Evolutionary conservation across 1,284 basidiomycete genomes (phyloP), one percentile per base, ranked within the genome.

Genomic region (Kalmanozyma brasiliensis): DNA sequence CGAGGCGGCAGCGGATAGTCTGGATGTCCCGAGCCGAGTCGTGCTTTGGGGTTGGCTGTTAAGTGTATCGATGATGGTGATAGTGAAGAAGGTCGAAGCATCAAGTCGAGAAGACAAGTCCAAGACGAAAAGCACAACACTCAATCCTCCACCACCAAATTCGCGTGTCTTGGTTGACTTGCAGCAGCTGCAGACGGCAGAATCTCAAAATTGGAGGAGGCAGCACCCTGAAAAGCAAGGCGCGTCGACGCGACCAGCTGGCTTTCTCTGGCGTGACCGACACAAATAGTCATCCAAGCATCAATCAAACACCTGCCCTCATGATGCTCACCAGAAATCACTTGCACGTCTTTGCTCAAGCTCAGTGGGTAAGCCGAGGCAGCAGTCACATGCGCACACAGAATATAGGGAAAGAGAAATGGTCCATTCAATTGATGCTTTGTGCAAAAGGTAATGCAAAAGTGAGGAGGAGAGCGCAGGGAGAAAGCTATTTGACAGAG

Each of bases 361-460:
- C n/a, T n/a, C n/a, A n/a, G n/a, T n/a, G n/a, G n/a, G n/a, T n/a
- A n/a, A n/a, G n/a, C n/a, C n/a, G n/a, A n/a, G n/a, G n/a, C n/a
- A n/a, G n/a, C n/a, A 36, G 1, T 33, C 33, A 10, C 46, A 42
- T 20, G n/a, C 7, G 5, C 11, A 24, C 10, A 13, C 5, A 34
- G 6, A 24, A 6, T 19, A 4, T 20, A 35, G 13, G 6, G 29
- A 43, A 24, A 26, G 22, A 55, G 35, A 49, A 30, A 66, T 52
- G 49, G 63, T 66, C 57, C 63, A 61, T 66, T 66, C 63, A 49
- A 32, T 49, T 65, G 62, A 65, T 65, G 62, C 62, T 59, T 64
- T 58, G 62, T 65, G 62, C 62, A 59, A 63, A 52, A 26, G 30
- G 52, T 58, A 46, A 57, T 57, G 62, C 62, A 58, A 58, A 58